Evolutionary conservation across 2,329 filamentous ascomycete species (phyloP), one percentile per base, ranked within the genome.

Genomic region (Annulohypoxylon truncatum): DNA sequence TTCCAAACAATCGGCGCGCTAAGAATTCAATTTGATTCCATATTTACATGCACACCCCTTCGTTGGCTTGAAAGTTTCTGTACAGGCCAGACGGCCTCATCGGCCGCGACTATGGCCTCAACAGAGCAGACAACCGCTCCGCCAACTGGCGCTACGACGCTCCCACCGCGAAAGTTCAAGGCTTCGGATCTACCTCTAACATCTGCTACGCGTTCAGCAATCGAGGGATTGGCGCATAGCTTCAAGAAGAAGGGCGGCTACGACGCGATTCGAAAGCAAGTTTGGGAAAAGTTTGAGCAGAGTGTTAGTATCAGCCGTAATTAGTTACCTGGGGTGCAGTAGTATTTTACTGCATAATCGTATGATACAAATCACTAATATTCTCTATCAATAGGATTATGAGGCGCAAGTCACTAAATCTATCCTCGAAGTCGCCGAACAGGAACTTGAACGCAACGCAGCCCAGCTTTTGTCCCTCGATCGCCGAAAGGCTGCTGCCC

Each of bases 171-270:
- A 72, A 91, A 88, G 73, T 87, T 90, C 76, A 93, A 93, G 77
- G 87, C 91, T 2, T 90, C 90, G 0, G 92, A 95, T 72, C 83
- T 95, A 15, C 92, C 92, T 1, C 80, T 94, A 18, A 87, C 91
- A 4, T 90, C 90, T 2, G 85, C 88, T n/a, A 92, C 92, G 55
- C 85, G 91, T 69, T 85, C 87, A 1, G 89, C 90, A 1, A 93
- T 95, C 61, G 92, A 94, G 72, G 86, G 85, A 13, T 85, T 95
- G 20, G 87, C 92, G n/a, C 90, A 92, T 75, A 90, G 87, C 9
- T 95, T 94, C 81, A 94, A 94, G 80, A 95, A 94, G 81, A 93
- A 93, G 78, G 92, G 92, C 66, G 91, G 91, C 61, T 96, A 94
- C 75, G 92, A 96, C 78, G 82, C 85, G 12, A 86, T 94, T 68